Evolutionary conservation across 1,139 yeast genomes (phyloP).

Genomic region (Protomyces pachydermus): DNA sequence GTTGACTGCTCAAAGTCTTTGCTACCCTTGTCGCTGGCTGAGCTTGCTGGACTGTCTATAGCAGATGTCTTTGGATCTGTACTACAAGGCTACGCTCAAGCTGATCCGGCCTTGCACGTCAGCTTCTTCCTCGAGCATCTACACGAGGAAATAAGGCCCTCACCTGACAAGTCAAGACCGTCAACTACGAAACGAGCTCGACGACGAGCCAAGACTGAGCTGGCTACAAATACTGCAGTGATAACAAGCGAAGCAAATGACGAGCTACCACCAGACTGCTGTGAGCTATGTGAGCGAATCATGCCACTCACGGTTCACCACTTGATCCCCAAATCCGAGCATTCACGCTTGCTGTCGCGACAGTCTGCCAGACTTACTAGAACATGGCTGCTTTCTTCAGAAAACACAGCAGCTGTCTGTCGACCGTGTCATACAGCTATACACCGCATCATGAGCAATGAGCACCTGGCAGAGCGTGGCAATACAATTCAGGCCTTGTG

Average conservation of each 20-base stretch:
- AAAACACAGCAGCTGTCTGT: constrained; percentile 2
- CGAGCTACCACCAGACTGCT: not conserved
- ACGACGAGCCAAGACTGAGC: not conserved
- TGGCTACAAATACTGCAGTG: not conserved
- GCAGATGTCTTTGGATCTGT: not conserved
- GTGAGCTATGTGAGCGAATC: constrained; percentile 19
- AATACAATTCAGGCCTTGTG: not conserved
- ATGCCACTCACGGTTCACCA: constrained; percentile 26
- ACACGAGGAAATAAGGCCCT: not conserved
- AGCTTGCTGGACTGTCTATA: not conserved
- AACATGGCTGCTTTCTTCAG: not conserved
- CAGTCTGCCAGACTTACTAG: not conserved
- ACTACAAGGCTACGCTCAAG: not conserved
- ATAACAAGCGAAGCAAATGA: not conserved
- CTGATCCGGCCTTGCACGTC: not conserved
- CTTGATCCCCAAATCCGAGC: constrained; percentile 21
- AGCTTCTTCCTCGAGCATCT: not conserved
- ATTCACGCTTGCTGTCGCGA: constrained; percentile 9
- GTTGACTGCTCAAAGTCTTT: not conserved
- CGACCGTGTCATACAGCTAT: constrained; percentile 21
- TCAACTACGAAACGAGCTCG: not conserved
- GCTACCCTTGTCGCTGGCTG: not conserved
- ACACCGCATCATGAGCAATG: constrained; percentile 8
- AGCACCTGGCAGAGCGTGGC: not conserved
- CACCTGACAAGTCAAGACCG: not conserved